phyloP scores from a whole-genome alignment of 106 monocot genomes.

The Dioscorea zingiberensis region DNA sequence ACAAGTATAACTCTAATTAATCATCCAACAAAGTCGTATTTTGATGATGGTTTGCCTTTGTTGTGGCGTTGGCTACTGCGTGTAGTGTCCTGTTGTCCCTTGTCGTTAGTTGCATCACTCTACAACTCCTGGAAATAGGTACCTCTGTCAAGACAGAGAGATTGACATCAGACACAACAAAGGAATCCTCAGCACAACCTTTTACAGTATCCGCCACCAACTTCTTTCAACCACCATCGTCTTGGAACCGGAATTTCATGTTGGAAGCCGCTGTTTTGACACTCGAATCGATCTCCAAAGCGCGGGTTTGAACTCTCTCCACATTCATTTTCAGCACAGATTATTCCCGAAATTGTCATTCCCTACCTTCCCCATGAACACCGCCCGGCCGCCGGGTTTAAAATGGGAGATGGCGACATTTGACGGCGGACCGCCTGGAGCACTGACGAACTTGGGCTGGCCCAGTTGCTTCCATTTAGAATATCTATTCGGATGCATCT shows the following conservation, averaged over 20 bases:
- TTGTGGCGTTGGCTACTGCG: too few relatives aligned
- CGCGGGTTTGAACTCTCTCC: conserved; percentile 89
- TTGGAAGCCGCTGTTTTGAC: conserved; percentile 48
- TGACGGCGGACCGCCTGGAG: too few relatives aligned
- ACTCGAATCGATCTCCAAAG: conserved; percentile 43
- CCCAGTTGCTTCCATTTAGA: conserved; percentile 76
- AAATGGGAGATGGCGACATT: conserved; percentile 74
- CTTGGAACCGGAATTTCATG: conserved; percentile 54
- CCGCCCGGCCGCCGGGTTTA: conserved; percentile 75
- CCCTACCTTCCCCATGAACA: conserved; percentile 94
- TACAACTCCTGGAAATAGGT: too few relatives aligned
- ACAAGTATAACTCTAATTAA: too few relatives aligned
- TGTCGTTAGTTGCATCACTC: too few relatives aligned
- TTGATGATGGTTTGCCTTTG: too few relatives aligned
- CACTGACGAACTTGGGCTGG: conserved; percentile 61
- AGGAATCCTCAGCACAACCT: conserved; percentile 71
- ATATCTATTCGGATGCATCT: conserved; percentile 84
- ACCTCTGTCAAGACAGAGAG: conserved; percentile 83
- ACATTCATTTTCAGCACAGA: conserved; percentile 42
- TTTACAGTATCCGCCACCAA: conserved; percentile 58
- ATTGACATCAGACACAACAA: conserved; percentile 46
- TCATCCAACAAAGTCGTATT: too few relatives aligned
- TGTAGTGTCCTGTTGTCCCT: too few relatives aligned
- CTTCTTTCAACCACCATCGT: conserved; percentile 19
- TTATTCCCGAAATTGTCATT: conserved; percentile 79